Evolutionary conservation across 441 rosid species (phyloP).

Genomic region (Jatropha multifida): DNA sequence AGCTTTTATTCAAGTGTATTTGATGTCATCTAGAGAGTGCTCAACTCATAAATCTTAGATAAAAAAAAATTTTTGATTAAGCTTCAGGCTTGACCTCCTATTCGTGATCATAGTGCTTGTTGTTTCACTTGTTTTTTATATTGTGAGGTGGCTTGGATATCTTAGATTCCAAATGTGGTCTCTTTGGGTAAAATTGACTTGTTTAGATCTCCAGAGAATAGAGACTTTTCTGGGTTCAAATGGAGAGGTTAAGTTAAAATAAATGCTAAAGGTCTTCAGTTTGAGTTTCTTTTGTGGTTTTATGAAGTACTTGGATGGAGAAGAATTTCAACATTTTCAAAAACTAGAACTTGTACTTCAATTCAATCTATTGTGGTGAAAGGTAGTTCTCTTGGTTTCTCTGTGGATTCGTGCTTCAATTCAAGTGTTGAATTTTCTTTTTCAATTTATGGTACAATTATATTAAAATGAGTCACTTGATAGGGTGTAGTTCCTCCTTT

Average conservation of each 20-base stretch:
- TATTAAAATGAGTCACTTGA: not conserved
- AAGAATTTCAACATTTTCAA: not conserved
- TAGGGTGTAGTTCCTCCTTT: not conserved
- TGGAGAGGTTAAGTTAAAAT: not conserved
- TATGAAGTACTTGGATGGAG: not conserved
- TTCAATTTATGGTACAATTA: not conserved
- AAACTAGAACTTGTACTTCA: not conserved
- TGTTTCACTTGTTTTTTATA: not conserved
- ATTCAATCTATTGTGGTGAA: not conserved
- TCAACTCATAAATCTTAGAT: not conserved
- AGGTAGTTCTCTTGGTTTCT: not conserved
- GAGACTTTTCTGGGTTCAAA: not conserved
- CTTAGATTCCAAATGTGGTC: not conserved
- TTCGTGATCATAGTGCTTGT: not conserved
- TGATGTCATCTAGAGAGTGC: not conserved
- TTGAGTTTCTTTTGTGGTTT: not conserved
- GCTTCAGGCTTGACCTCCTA: not conserved
- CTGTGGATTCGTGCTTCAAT: not conserved
- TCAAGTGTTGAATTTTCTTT: not conserved
- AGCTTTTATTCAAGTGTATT: constrained; percentile 6
- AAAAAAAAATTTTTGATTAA: not conserved
- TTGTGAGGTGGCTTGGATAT: not conserved
- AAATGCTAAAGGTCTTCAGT: not conserved
- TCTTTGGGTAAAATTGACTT: not conserved
- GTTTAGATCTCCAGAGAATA: not conserved